phyloP scores from a whole-genome alignment of 148 eudicot genomes.

The Salicornia ramosissima region DNA sequence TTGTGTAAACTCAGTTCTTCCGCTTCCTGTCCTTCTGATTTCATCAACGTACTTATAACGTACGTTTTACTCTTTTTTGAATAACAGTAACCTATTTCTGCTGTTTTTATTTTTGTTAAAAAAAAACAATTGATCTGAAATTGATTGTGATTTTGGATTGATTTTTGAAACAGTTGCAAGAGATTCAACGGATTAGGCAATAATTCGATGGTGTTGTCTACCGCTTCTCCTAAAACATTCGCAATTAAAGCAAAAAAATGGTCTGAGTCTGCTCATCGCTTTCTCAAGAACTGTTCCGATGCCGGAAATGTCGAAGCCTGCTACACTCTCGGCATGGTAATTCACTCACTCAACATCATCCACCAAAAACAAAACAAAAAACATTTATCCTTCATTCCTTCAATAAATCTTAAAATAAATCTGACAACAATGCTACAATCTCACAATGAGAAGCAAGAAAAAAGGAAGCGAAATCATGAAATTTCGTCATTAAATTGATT shows the following conservation, averaged over 20 bases:
- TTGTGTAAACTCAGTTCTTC: constrained; percentile 43
- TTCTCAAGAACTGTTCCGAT: constrained; percentile 61
- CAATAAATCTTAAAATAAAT: neutral
- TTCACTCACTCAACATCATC: neutral
- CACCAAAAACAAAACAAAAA: neutral
- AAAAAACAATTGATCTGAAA: neutral
- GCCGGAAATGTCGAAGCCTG: constrained; percentile 77
- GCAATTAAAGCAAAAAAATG: constrained; percentile 59
- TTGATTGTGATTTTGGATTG: constrained; percentile 1
- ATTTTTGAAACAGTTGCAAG: constrained; percentile 56
- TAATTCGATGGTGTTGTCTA: constrained; percentile 52
- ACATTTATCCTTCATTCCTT: neutral
- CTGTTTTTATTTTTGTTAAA: neutral
- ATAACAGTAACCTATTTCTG: neutral
- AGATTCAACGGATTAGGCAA: constrained; percentile 62
- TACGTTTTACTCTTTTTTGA: constrained; percentile 13
- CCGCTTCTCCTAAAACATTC: constrained; percentile 48
- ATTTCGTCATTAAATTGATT: neutral
- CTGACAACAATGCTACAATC: neutral
- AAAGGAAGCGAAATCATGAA: too few species aligned
- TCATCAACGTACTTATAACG: constrained; percentile 41
- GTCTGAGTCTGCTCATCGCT: constrained; percentile 64
- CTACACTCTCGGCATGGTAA: constrained; percentile 88
- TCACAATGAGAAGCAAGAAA: too few species aligned
- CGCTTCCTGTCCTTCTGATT: constrained; percentile 47